Conservation (phyloP, 805 yeast species). For the Hanseniaspora nectarophila region DNA sequence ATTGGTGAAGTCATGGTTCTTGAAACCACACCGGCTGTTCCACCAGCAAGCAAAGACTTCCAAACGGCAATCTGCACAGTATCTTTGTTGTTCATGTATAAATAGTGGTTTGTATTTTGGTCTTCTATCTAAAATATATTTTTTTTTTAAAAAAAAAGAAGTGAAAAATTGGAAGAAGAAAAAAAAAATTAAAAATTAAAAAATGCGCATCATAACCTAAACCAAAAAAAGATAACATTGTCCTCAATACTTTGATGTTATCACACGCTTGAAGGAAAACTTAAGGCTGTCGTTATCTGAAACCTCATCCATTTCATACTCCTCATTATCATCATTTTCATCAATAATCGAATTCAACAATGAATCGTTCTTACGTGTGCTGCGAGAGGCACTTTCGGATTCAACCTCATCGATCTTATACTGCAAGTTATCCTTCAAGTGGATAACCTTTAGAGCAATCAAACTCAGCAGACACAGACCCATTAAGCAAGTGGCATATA, state of each 20-base stretch:
- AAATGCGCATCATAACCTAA: too few relatives aligned
- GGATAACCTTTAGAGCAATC: not conserved
- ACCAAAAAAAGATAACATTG: too few relatives aligned
- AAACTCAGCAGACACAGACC: conserved; percentile 14
- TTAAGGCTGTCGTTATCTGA: not conserved
- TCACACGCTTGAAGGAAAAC: not conserved
- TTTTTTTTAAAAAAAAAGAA: too few relatives aligned
- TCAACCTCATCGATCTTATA: not conserved
- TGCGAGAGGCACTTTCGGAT: not conserved
- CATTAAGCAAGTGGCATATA: conserved; percentile 31
- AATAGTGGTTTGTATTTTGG: too few relatives aligned
- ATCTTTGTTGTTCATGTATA: conserved; percentile 1
- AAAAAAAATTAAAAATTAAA: too few relatives aligned
- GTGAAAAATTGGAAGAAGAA: too few relatives aligned
- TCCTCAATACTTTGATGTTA: not conserved
- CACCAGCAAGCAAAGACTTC: conserved; percentile 60
- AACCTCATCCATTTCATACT: not conserved
- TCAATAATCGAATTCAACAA: too few relatives aligned
- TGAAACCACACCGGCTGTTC: conserved; percentile 68
- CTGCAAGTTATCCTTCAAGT: not conserved
- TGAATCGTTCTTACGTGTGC: not conserved
- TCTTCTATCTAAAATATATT: too few relatives aligned
- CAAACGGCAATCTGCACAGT: conserved; percentile 3
- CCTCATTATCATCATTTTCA: not conserved
- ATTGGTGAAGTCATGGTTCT: conserved; percentile 90